phyloP scores from a whole-genome alignment of 164 flowering plant genomes.

The Berberis thunbergii region DNA sequence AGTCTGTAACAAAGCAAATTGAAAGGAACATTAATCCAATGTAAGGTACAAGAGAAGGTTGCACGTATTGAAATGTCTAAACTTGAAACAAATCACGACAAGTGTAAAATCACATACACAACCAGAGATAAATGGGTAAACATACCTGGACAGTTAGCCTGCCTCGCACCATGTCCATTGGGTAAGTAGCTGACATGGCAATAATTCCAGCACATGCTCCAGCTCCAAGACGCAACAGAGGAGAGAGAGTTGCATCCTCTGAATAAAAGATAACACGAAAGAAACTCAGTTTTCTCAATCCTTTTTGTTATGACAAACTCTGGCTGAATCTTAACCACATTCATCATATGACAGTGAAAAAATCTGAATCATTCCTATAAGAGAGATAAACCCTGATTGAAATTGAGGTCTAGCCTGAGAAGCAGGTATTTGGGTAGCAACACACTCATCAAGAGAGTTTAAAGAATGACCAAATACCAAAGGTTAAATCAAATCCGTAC shows the following conservation, averaged over 20 bases:
- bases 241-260: slow-evolving; percentile 89
- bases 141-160: slow-evolving; percentile 94
- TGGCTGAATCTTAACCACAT: background rate
- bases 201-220: slow-evolving; percentile 99
- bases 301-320: background rate
- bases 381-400: no score
- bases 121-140: background rate
- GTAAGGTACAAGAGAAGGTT: background rate
- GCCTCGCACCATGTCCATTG: slow-evolving; percentile 98
- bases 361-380: no score
- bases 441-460: no score
- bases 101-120: background rate
- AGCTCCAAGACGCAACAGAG: slow-evolving; percentile 90
- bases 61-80: no score
- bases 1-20: slow-evolving; percentile 38
- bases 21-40: background rate
- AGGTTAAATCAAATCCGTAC: no score
- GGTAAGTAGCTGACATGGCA: slow-evolving; percentile 99
- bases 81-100: background rate
- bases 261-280: slow-evolving; percentile 15
- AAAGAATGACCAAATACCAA: no score
- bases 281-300: no score
- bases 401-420: no score
- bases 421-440: no score
- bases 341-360: no score